Conservation (phyloP, 768 basidiomycete species). For the Gelatoporia subvermispora region DNA sequence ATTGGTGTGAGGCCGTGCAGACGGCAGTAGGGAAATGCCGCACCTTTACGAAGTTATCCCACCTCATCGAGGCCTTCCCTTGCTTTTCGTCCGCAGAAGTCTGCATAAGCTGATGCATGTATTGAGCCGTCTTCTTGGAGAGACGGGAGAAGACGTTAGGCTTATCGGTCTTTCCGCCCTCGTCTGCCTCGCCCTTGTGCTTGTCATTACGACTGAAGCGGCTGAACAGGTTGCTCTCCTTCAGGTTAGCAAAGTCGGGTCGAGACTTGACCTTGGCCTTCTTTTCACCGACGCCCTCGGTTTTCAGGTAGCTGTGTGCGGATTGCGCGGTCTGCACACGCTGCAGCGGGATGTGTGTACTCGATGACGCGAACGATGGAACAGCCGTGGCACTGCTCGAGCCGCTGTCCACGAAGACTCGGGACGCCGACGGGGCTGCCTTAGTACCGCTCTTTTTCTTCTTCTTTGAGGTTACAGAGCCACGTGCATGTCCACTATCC, state of each 20-base stretch:
- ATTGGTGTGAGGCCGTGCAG: neutral
- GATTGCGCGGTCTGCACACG: conserved; percentile 60
- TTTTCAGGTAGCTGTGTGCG: conserved; percentile 61
- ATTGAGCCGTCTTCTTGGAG: conserved; percentile 50
- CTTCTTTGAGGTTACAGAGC: conserved; percentile 17
- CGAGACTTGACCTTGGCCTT: conserved; percentile 74
- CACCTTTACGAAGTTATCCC: conserved; percentile 77
- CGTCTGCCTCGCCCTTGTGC: conserved; percentile 31
- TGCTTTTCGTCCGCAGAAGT: conserved; percentile 51
- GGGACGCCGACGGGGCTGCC: neutral
- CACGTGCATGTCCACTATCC: conserved; percentile 1
- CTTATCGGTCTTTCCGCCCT: conserved; percentile 36
- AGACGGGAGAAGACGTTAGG: conserved; percentile 58
- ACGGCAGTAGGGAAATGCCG: neutral
- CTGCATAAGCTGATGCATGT: conserved; percentile 63
- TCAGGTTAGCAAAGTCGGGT: conserved; percentile 48
- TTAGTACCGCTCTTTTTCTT: conserved; percentile 10
- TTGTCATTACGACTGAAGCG: conserved; percentile 38
- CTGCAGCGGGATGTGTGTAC: conserved; percentile 36
- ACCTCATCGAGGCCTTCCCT: conserved; percentile 60
- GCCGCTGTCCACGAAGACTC: neutral
- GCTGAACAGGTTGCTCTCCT: conserved; percentile 47
- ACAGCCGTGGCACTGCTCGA: conserved; percentile 1
- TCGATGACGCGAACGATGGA: conserved; percentile 8
- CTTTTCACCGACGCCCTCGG: conserved; percentile 36